phyloP scores from a whole-genome alignment of 495 filamentous ascomycete species.

The Penicillium mononematosum region DNA sequence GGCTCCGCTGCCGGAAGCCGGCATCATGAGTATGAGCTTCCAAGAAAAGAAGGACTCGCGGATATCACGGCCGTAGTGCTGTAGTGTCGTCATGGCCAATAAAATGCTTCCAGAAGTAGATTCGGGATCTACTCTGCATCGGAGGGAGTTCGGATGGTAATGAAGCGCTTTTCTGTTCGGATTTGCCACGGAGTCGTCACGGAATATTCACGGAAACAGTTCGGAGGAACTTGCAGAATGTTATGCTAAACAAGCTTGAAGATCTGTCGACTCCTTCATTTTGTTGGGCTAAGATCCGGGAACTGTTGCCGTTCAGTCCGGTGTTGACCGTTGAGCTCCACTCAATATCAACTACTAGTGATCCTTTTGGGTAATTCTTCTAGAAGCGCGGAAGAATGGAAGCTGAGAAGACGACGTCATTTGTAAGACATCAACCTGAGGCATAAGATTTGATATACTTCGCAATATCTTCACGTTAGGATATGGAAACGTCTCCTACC shows the following conservation, averaged over 20 bases:
- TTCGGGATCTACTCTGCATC: neutral
- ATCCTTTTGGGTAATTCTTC: neutral
- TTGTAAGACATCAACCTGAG: neutral
- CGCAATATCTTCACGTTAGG: too few species aligned
- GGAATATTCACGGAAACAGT: neutral
- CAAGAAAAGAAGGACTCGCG: neutral
- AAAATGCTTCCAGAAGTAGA: neutral
- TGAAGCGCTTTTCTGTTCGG: neutral
- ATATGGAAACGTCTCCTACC: too few species aligned
- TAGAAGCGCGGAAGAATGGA: neutral
- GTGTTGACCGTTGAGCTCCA: neutral
- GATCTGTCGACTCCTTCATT: neutral
- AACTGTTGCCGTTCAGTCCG: neutral
- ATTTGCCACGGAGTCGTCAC: neutral
- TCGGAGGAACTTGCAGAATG: neutral
- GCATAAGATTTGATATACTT: too few species aligned
- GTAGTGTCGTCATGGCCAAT: neutral
- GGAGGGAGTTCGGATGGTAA: neutral
- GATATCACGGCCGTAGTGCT: neutral
- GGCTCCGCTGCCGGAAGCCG: slow-evolving; percentile 4
- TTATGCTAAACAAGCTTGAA: neutral
- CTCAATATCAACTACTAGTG: neutral
- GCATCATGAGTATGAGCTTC: neutral
- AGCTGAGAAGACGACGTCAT: neutral
- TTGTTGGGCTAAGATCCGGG: neutral